Evolutionary conservation across 345 rosid species (phyloP).

Genomic region (Eucalyptus camaldulensis): DNA sequence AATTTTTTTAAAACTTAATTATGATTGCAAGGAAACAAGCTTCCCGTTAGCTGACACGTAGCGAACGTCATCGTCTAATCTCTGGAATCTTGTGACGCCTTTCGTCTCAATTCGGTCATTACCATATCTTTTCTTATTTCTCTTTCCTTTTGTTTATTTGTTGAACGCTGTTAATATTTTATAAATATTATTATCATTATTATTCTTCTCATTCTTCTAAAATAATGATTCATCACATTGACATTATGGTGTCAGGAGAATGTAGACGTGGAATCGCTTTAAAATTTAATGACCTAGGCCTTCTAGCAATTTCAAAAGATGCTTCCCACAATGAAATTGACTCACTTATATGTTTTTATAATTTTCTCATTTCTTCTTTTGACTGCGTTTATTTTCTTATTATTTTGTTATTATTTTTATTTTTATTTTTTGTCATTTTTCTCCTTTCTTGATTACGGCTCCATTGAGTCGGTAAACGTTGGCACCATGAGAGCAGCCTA

Average conservation of each 20-base stretch:
- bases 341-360: not conserved
- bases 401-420: not conserved
- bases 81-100: not conserved
- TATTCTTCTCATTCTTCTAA: not conserved
- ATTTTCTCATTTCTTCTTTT: not conserved
- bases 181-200: not conserved
- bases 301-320: not conserved
- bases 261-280: not conserved
- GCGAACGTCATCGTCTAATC: not conserved
- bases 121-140: not conserved
- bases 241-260: not conserved
- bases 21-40: not conserved
- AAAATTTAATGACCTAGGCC: not conserved
- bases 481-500: not conserved
- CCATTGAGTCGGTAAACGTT: not conserved
- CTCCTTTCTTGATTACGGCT: not conserved
- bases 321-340: not conserved
- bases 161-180: not conserved
- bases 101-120: not conserved
- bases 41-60: not conserved
- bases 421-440: rapidly evolving
- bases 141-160: not conserved
- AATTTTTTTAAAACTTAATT: not conserved
- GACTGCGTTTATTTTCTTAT: not conserved
- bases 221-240: not conserved